phyloP scores from a whole-genome alignment of 2,329 filamentous ascomycete genomes.

The Zalaria obscura region DNA sequence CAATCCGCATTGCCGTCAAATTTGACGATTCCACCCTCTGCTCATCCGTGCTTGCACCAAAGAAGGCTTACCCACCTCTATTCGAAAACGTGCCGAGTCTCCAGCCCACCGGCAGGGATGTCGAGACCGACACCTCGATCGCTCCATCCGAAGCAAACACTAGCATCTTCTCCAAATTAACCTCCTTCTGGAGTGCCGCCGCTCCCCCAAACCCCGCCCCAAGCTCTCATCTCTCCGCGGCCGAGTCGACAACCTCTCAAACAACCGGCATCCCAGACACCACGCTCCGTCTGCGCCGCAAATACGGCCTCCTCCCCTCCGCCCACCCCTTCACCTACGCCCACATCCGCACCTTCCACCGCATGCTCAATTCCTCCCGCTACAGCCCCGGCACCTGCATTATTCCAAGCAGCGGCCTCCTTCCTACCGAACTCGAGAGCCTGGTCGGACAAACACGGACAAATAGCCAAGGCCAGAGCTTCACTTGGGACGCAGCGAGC shows the following conservation, averaged over 20 bases:
- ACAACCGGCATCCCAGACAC: constrained; percentile 1
- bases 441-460: constrained; percentile 7
- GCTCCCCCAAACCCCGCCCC: neutral
- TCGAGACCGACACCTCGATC: neutral
- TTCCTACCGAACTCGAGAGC: constrained; percentile 5
- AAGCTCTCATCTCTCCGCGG: neutral
- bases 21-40: constrained; percentile 17
- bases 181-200: constrained; percentile 15
- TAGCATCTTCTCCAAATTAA: constrained; percentile 11
- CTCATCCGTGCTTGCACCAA: constrained; percentile 5
- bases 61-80: constrained; percentile 11
- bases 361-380: constrained; percentile 18
- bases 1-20: constrained; percentile 19
- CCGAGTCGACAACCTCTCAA: neutral
- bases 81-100: constrained; percentile 9
- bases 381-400: constrained; percentile 12
- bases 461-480: constrained; percentile 10
- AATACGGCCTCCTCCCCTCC: constrained; percentile 18
- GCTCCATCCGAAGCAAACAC: neutral
- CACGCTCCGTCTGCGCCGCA: constrained; percentile 11
- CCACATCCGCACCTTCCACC: constrained; percentile 22
- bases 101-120: neutral
- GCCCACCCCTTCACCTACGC: constrained; percentile 18
- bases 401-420: constrained; percentile 11
- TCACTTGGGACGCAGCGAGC: constrained; percentile 11